Evolutionary conservation across 1,284 basidiomycete genomes (phyloP).

Genomic region (Rhizoctonia solani): DNA sequence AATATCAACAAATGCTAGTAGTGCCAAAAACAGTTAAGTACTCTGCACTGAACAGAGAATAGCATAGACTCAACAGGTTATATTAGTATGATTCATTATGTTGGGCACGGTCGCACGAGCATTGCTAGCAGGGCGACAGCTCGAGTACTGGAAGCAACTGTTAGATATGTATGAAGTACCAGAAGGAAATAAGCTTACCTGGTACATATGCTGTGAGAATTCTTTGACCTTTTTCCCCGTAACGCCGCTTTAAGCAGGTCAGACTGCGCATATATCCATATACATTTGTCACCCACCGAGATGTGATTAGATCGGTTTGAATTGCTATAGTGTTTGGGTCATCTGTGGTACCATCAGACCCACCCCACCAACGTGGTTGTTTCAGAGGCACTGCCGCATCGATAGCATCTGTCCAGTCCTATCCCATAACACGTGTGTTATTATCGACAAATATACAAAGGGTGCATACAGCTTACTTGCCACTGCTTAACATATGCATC

Average conservation of each 20-base stretch:
- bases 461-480: constrained; percentile 2
- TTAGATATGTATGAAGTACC: background rate
- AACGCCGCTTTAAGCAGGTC: background rate
- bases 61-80: constrained; percentile 12
- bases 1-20: constrained; percentile 35
- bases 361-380: constrained; percentile 25
- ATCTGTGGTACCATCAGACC: constrained; percentile 12
- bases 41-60: background rate
- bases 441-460: background rate
- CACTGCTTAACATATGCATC: constrained; percentile 33
- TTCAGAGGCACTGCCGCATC: constrained; percentile 11
- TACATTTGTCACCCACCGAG: background rate
- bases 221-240: constrained; percentile 29
- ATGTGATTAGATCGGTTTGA: constrained; percentile 31
- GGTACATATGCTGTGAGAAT: constrained; percentile 39
- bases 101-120: constrained; percentile 33
- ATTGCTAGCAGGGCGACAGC: constrained; percentile 36
- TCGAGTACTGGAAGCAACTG: constrained; percentile 30
- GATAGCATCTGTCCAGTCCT: constrained; percentile 36
- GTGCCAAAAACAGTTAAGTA: background rate
- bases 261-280: background rate
- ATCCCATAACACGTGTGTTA: too few species aligned
- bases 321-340: constrained; percentile 33
- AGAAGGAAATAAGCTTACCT: background rate
- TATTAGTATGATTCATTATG: constrained; percentile 36